Conservation (phyloP, 192 early-diverging fungal species). For the Helicostylum pulchrum region DNA sequence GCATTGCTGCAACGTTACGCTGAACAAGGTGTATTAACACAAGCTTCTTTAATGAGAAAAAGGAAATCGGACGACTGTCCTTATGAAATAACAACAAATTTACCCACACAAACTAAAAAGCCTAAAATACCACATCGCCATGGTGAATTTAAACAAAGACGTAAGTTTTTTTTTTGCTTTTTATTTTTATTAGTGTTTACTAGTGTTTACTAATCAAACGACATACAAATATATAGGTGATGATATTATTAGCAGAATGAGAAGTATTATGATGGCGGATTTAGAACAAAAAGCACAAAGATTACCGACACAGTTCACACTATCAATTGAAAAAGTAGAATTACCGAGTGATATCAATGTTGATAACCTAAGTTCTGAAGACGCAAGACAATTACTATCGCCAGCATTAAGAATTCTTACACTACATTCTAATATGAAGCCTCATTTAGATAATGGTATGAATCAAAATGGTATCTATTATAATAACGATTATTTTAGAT, state of each 20-base stretch:
- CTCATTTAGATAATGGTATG: slow-evolving; percentile 42
- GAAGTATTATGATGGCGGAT: slow-evolving; percentile 32
- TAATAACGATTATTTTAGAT: slow-evolving; percentile 38
- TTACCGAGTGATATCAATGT: slow-evolving; percentile 18
- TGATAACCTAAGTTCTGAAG: slow-evolving; percentile 23
- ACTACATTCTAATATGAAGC: slow-evolving; percentile 34
- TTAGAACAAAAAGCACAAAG: slow-evolving; percentile 34
- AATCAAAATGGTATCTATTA: slow-evolving; percentile 46
- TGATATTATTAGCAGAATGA: slow-evolving; percentile 34
- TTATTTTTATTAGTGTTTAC: no score
- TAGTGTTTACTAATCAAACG: no score
- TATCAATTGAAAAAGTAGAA: slow-evolving; percentile 24
- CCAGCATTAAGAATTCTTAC: slow-evolving; percentile 28
- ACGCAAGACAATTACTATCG: slow-evolving; percentile 19
- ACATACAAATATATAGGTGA: slow-evolving; percentile 23
- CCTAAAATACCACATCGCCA: slow-evolving; percentile 41
- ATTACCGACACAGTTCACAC: slow-evolving; percentile 25
- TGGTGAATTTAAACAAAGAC: slow-evolving; percentile 41
- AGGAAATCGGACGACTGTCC: slow-evolving; percentile 18
- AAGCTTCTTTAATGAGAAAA: slow-evolving; percentile 31
- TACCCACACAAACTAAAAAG: slow-evolving; percentile 29
- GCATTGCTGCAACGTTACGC: slow-evolving; percentile 29
- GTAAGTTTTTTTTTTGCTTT: slow-evolving; percentile 14
- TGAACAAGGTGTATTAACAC: slow-evolving; percentile 32
- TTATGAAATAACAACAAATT: not conserved